Percentiles rank a stretch among this genome's conserved stretches.
Evolutionary conservation across 139 green algal genomes (phyloP).

Genomic region (Tetratostichococcus sp.): DNA sequence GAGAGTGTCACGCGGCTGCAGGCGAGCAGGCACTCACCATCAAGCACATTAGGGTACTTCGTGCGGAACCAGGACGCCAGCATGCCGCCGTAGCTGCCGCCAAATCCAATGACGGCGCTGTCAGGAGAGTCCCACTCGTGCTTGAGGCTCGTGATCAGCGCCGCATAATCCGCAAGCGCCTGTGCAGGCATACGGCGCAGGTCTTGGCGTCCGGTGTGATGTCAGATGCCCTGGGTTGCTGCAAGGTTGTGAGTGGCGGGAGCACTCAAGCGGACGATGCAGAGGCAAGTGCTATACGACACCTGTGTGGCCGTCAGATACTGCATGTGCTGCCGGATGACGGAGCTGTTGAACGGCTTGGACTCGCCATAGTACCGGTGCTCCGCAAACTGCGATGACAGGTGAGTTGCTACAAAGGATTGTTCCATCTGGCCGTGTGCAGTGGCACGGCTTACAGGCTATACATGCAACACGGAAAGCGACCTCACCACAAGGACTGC

Average conservation of each 20-base stretch:
- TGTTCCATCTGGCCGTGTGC: no score
- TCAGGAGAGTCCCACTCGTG: slow-evolving; percentile 24
- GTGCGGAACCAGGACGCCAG: slow-evolving; percentile 59
- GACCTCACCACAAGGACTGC: slow-evolving; percentile 37
- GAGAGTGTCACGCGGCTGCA: no score
- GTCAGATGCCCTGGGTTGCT: background rate
- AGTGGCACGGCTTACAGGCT: no score
- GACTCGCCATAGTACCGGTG: slow-evolving; percentile 39
- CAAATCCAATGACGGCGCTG: slow-evolving; percentile 67
- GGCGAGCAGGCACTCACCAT: slow-evolving; percentile 3
- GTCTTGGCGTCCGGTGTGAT: no score
- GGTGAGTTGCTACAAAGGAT: no score
- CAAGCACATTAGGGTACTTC: slow-evolving; percentile 74
- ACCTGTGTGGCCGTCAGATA: slow-evolving; percentile 44
- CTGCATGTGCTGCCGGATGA: slow-evolving; percentile 41
- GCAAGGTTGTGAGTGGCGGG: no score
- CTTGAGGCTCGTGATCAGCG: slow-evolving; percentile 50
- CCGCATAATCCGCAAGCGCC: slow-evolving; percentile 75
- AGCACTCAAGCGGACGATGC: background rate
- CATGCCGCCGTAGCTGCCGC: slow-evolving; percentile 78
- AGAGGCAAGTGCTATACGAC: background rate
- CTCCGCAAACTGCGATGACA: slow-evolving; percentile 36
- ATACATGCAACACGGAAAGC: no score
- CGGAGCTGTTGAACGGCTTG: slow-evolving; percentile 14
- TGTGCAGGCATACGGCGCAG: slow-evolving; percentile 12